phyloP scores from a whole-genome alignment of 108 stramenopile genomes.

The Epithemia pelagica region DNA sequence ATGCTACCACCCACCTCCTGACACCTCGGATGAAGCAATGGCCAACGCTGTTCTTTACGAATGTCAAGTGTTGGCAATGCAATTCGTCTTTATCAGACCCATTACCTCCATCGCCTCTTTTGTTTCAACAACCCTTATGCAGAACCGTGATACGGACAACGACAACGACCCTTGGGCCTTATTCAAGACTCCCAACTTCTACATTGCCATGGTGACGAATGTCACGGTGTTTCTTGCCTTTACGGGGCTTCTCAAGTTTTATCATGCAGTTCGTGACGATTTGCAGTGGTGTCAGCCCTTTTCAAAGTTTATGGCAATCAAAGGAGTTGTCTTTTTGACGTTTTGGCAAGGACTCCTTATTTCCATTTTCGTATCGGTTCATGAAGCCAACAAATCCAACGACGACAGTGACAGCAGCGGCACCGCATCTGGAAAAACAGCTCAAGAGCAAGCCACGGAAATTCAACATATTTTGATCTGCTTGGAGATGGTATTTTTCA shows the following conservation, averaged over 20 bases:
- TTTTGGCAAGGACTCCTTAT: conserved; percentile 81
- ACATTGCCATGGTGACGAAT: conserved; percentile 69
- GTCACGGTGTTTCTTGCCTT: conserved; percentile 81
- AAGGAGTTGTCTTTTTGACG: conserved; percentile 88
- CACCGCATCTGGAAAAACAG: conserved; percentile 7
- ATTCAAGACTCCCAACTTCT: conserved; percentile 49
- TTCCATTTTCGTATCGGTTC: conserved; percentile 33
- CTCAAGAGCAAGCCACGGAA: conserved; percentile 33
- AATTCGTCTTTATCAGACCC: conserved; percentile 80
- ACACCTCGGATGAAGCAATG: conserved; percentile 51
- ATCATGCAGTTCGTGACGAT: conserved; percentile 72
- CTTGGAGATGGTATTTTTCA: conserved; percentile 85
- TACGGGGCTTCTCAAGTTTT: conserved; percentile 79
- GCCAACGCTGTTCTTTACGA: conserved; percentile 76
- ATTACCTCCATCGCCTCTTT: conserved; percentile 54
- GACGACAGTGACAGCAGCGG: conserved; percentile 13
- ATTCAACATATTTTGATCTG: conserved; percentile 86
- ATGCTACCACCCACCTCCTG: conserved; percentile 53
- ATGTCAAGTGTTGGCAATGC: conserved; percentile 78
- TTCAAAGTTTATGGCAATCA: conserved; percentile 85
- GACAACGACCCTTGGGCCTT: conserved; percentile 12
- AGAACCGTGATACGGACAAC: neutral
- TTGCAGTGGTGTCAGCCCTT: conserved; percentile 78
- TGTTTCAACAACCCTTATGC: neutral
- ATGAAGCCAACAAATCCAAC: neutral